These are phyloP conservation scores for Ricinus communis DNA, from an alignment of 345 rosid genomes.

Conservation along the genomic window DNA sequence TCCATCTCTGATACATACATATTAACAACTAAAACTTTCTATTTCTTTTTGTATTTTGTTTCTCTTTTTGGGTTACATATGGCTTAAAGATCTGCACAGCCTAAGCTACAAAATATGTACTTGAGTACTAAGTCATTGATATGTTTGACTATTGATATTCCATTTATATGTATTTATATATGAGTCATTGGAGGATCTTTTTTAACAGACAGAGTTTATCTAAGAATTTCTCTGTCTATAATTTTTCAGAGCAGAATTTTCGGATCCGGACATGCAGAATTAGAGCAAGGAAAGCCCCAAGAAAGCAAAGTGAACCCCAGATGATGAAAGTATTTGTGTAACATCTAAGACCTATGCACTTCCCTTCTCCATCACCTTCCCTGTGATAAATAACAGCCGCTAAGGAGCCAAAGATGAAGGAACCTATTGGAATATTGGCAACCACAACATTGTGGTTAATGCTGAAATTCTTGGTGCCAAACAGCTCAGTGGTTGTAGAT, in stretches of 20 bases:
- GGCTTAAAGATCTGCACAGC: no score
- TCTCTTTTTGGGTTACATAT: no score
- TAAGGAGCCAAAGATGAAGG: slow-evolving; percentile 61
- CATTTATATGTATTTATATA: no score
- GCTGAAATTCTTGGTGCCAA: slow-evolving; percentile 66
- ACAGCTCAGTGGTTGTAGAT: slow-evolving; percentile 66
- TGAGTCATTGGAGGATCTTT: no score
- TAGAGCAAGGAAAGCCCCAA: slow-evolving; percentile 56
- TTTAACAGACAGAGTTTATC: no score
- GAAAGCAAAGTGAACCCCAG: slow-evolving; percentile 64
- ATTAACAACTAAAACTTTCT: no score
- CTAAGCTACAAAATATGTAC: no score
- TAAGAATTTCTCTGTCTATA: neutral
- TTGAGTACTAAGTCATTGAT: no score
- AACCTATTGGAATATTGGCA: slow-evolving; percentile 77
- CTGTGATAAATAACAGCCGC: slow-evolving; percentile 68
- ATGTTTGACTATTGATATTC: no score
- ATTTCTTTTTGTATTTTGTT: no score
- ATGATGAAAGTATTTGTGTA: slow-evolving; percentile 57
- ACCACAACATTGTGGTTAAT: slow-evolving; percentile 88
- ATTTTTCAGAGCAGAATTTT: slow-evolving; percentile 37
- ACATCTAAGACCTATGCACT: slow-evolving; percentile 68
- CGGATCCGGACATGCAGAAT: slow-evolving; percentile 53
- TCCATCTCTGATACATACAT: no score
- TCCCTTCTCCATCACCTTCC: slow-evolving; percentile 36